Conservation (phyloP, 2,329 filamentous ascomycete species). For the Macroventuria anomochaeta region DNA sequence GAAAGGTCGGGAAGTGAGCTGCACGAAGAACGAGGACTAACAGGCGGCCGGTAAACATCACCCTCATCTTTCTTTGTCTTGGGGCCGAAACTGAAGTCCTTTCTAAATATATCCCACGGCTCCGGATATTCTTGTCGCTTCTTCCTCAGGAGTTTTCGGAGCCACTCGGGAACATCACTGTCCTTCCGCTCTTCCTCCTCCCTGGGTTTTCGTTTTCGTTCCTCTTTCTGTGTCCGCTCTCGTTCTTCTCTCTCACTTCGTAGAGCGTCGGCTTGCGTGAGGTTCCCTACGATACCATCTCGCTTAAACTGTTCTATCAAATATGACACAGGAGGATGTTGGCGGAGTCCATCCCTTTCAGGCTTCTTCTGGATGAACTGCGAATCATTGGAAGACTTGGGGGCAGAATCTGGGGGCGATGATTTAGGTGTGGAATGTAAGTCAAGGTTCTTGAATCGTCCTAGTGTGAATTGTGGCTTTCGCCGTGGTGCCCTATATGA, state of each 20-base stretch:
- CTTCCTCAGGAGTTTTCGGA: background rate
- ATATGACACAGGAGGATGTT: background rate
- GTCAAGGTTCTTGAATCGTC: background rate
- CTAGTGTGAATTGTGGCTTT: background rate
- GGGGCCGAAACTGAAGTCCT: constrained; percentile 7
- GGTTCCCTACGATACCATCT: background rate
- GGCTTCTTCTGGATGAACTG: background rate
- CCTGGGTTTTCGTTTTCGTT: background rate
- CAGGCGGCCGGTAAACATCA: background rate
- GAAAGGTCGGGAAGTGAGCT: background rate
- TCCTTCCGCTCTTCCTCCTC: background rate
- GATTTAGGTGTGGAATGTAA: background rate
- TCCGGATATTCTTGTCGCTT: background rate
- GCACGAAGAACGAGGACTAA: background rate
- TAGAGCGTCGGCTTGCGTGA: background rate
- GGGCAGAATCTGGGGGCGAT: background rate
- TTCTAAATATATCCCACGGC: background rate
- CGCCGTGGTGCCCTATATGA: background rate
- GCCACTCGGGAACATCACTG: background rate
- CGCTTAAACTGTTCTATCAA: background rate
- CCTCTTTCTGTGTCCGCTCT: background rate
- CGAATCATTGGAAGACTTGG: no score
- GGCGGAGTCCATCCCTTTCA: background rate
- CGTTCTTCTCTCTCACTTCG: background rate
- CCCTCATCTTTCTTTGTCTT: background rate